phyloP scores from a whole-genome alignment of 1,284 basidiomycete genomes.

The Ustilago bromivora region DNA sequence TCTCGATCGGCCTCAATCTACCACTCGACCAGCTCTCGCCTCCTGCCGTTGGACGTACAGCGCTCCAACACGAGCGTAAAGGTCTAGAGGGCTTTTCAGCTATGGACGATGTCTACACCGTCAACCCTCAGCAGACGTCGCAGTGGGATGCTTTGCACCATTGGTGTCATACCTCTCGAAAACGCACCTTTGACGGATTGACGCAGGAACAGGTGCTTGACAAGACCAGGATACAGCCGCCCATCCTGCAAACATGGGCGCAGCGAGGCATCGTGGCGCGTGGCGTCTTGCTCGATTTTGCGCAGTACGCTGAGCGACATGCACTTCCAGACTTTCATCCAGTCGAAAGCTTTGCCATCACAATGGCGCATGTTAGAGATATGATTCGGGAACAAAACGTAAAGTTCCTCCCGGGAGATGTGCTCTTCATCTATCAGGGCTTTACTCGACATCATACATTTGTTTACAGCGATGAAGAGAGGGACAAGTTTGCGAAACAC shows the following conservation, averaged over 20 bases:
- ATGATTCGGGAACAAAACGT: constrained; percentile 2
- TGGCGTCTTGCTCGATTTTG: not conserved
- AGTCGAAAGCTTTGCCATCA: constrained; percentile 1
- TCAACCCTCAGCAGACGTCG: constrained; percentile 4
- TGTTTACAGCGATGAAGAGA: not conserved
- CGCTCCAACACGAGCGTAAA: not conserved
- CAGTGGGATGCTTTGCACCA: constrained; percentile 5
- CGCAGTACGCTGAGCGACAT: not conserved
- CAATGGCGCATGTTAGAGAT: not conserved
- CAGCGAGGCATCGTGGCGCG: not conserved
- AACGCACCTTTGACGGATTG: constrained; percentile 1
- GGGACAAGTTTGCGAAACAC: not conserved
- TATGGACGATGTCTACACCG: constrained; percentile 1
- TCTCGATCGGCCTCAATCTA: constrained; percentile 3
- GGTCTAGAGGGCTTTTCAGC: not conserved
- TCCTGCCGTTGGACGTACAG: constrained; percentile 1
- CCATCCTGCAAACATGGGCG: not conserved
- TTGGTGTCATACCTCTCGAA: constrained; percentile 7
- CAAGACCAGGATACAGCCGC: not conserved
- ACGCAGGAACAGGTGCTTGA: constrained; percentile 3
- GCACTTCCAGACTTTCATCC: not conserved
- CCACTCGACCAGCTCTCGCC: constrained; percentile 3
- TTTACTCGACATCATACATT: not conserved
- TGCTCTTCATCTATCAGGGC: constrained; percentile 5
- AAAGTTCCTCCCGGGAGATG: not conserved